Percentiles rank a stretch among this genome's conserved stretches.
These are phyloP conservation scores for Hypoxylon fragiforme DNA, from an alignment of 495 filamentous ascomycete species.

Conservation along the genomic window DNA sequence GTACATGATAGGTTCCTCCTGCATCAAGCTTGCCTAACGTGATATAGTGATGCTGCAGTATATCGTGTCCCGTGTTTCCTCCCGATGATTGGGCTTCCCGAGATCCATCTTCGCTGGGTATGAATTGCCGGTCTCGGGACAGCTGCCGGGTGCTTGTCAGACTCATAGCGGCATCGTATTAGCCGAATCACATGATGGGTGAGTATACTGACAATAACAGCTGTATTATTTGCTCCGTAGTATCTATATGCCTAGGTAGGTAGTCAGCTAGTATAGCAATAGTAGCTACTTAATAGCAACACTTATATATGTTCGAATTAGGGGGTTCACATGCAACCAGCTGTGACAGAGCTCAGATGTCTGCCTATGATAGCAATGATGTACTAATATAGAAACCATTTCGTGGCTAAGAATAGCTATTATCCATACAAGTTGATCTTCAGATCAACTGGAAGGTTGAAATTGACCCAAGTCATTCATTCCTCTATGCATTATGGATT, in stretches of 20 bases:
- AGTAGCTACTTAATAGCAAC: too few relatives aligned
- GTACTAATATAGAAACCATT: slow-evolving; percentile 17
- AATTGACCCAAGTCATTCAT: slow-evolving; percentile 13
- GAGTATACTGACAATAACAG: too few relatives aligned
- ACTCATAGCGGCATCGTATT: slow-evolving; percentile 6
- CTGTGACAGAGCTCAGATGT: background rate
- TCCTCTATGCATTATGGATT: too few relatives aligned
- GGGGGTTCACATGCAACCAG: slow-evolving; percentile 6
- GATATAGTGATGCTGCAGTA: slow-evolving; percentile 13
- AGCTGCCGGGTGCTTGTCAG: slow-evolving; percentile 6
- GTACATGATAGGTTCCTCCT: too few relatives aligned
- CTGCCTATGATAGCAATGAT: too few relatives aligned
- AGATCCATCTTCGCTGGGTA: slow-evolving; percentile 7
- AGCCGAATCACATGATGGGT: slow-evolving; percentile 3
- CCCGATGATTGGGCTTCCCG: slow-evolving; percentile 15
- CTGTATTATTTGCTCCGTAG: too few relatives aligned
- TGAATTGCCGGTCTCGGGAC: slow-evolving; percentile 19
- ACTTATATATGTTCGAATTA: too few relatives aligned
- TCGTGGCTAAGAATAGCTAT: slow-evolving; percentile 3
- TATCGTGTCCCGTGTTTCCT: slow-evolving; percentile 4
- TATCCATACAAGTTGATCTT: slow-evolving; percentile 27
- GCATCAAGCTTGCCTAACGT: slow-evolving; percentile 12
- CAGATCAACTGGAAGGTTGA: slow-evolving; percentile 19
- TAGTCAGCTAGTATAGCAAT: too few relatives aligned
- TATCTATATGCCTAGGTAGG: background rate